Percentiles rank a stretch among this genome's conserved stretches.
These are phyloP conservation scores for Sporothrix protearum DNA, from an alignment of 2,329 filamentous ascomycete genomes.

Conservation along the genomic window DNA sequence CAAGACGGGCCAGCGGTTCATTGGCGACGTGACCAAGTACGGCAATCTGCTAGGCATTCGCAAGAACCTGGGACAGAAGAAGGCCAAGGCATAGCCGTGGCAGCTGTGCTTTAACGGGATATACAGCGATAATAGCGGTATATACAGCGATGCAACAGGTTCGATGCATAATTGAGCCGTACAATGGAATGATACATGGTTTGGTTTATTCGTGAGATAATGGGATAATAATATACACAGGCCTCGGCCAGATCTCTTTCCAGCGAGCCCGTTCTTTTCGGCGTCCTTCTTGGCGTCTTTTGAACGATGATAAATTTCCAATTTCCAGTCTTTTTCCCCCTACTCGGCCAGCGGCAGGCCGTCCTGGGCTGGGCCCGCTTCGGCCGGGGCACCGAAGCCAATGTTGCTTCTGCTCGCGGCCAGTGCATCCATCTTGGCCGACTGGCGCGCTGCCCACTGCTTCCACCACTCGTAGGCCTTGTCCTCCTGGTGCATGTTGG, in stretches of 20 bases:
- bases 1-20: conserved; percentile 39
- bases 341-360: background rate
- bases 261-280: background rate
- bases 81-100: background rate
- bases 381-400: conserved; percentile 36
- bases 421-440: conserved; percentile 41
- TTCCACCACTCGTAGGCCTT: conserved; percentile 80
- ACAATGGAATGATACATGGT: background rate
- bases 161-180: too few species aligned
- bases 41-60: conserved; percentile 32
- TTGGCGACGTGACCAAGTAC: conserved; percentile 28
- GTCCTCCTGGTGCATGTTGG: conserved; percentile 81
- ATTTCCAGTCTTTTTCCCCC: background rate
- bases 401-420: conserved; percentile 44
- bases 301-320: background rate
- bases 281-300: background rate
- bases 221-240: conserved; percentile 17
- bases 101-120: background rate
- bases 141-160: background rate
- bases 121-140: background rate
- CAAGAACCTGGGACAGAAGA: conserved; percentile 23
- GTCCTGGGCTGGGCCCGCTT: background rate
- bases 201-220: conserved; percentile 14
- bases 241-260: conserved; percentile 6
- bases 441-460: conserved; percentile 61